Percentiles rank a stretch among this genome's conserved stretches.
Conservation (phyloP, 148 eudicot species). For the Vaccinium darrowii region DNA sequence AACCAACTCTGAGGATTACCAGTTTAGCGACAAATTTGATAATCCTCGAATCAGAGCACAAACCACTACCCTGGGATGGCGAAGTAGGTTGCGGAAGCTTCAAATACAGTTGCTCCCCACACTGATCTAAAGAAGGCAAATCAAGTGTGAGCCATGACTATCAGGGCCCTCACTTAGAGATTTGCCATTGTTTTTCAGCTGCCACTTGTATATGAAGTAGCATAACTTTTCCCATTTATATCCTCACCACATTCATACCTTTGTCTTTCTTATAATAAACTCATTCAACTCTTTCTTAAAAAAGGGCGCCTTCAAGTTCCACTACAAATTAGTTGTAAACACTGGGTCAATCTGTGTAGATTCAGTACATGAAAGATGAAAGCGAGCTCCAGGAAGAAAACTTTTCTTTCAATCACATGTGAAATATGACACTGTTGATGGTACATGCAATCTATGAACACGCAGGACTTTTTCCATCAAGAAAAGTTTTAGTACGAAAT, state of each 20-base stretch:
- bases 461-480: too few species aligned
- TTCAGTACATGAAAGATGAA: neutral
- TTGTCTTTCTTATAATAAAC: neutral
- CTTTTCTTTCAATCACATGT: neutral
- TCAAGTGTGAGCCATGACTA: neutral
- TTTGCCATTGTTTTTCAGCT: neutral
- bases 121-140: neutral
- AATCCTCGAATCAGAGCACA: neutral
- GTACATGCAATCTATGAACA: neutral
- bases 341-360: neutral
- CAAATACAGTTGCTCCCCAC: slow-evolving; percentile 2
- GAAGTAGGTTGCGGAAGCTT: neutral
- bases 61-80: neutral
- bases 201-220: neutral
- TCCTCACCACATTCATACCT: neutral
- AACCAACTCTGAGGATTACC: neutral
- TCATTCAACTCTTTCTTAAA: neutral
- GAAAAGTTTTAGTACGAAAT: neutral
- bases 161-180: neutral
- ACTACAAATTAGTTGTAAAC: neutral
- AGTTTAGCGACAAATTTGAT: neutral
- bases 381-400: neutral
- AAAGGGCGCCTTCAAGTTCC: neutral
- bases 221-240: neutral
- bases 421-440: neutral